Base-by-base conservation (phyloP, 75 land plant genomes). In the Gnetum montanum region DNA sequence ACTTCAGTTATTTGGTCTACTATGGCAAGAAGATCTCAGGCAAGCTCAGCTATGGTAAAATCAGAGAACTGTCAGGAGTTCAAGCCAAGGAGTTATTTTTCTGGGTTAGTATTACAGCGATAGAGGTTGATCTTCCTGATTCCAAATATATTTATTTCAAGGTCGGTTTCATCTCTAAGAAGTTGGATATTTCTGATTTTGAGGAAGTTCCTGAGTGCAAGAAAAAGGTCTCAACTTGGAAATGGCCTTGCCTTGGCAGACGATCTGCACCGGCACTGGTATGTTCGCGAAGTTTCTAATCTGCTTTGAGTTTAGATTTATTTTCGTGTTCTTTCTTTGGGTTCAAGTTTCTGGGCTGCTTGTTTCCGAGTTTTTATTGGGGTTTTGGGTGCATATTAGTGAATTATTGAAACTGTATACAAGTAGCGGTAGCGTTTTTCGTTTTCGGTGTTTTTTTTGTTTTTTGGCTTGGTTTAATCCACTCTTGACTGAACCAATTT, bases 1-100 rank as follows among this genome's bases (percentile, higher is more conserved):
- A 76, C 30, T 81, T 90, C 60, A 74, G 82, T 35, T 81, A 86
- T 55, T 54, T 74, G 19, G 76, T 72, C 18, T 83, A 66, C 55
- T 83, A 83, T 61, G 77, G 71, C 13, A 60, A 67, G 54, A 61
- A 43, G 10, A 67, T 86, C 61, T 72, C 60, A 15, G 87, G 87
- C 7, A 72, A 73, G 49, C 33, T 86, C 15, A 61, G 46, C 24
- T 67, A 61, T 19, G 83, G 90, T 24, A 20, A 56, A 46, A 71
- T 86, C 31, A 34, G 34, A 18, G 68, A 60, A 34, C 57, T 83
- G 49, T 49, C 64, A 10, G 90, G 90, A 8, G 68, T 86, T 49
- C 70, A 82, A 67, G 82, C 77, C 5, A 75, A 83, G 58, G 56
- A 70, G 60, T 49, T 75, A 30, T 82, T 82, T 63, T 11, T 83